Conservation (phyloP, 345 rosid species). For the Euphorbia tirucalli region DNA sequence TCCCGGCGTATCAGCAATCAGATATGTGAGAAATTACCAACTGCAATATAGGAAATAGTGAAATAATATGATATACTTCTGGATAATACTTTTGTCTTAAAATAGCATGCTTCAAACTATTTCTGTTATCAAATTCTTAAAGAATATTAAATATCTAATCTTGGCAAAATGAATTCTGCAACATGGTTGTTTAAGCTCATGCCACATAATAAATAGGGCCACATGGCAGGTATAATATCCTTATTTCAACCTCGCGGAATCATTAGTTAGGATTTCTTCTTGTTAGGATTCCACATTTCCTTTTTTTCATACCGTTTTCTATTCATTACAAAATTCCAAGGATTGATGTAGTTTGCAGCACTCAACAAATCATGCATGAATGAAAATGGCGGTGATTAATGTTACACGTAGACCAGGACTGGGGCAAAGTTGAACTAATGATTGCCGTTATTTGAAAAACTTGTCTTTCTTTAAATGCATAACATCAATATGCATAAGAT, state of each 20-base stretch:
- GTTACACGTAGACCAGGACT: neutral
- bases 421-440: neutral
- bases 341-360: too few species aligned
- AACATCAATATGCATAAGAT: neutral
- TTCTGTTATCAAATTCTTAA: neutral
- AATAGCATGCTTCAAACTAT: neutral
- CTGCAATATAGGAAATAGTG: neutral
- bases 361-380: too few species aligned
- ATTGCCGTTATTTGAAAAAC: neutral
- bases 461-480: neutral
- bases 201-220: neutral
- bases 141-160: neutral
- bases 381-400: too few species aligned
- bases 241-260: neutral
- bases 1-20: neutral
- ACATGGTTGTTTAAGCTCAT: neutral
- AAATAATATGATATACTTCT: neutral
- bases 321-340: neutral
- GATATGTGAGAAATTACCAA: neutral
- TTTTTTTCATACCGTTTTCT: neutral
- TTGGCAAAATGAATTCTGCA: neutral
- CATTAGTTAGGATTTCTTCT: neutral
- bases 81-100: neutral
- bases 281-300: neutral
- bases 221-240: neutral